These are phyloP conservation scores for Omphalotus olearius DNA, from an alignment of 1,284 basidiomycete genomes.

Conservation along the genomic window DNA sequence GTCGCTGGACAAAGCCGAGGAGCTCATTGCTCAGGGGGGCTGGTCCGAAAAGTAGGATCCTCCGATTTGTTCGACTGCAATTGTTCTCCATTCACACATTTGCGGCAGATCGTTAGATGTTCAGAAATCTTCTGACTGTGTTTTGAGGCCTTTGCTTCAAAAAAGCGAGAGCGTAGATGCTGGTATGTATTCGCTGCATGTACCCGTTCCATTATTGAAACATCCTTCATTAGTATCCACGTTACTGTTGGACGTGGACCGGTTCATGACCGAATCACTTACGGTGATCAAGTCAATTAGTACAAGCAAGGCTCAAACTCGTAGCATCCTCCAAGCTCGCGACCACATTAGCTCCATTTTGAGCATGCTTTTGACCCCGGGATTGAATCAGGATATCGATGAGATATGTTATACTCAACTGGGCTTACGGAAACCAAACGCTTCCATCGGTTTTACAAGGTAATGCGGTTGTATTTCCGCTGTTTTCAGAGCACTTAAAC, in stretches of 20 bases:
- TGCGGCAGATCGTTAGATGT: not conserved
- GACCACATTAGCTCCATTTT: conserved; percentile 42
- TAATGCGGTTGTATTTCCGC: conserved; percentile 25
- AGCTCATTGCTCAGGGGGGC: conserved; percentile 62
- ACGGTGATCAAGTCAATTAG: conserved; percentile 46
- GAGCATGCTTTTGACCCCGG: conserved; percentile 47
- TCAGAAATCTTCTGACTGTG: not conserved
- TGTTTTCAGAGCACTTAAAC: not conserved
- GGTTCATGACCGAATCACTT: conserved; percentile 41
- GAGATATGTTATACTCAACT: conserved; percentile 53
- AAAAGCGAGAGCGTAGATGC: conserved; percentile 2
- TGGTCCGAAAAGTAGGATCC: conserved; percentile 67
- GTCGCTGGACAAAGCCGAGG: conserved; percentile 70
- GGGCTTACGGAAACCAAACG: conserved; percentile 31
- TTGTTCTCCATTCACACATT: no score
- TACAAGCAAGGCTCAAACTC: conserved; percentile 35
- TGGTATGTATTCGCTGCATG: conserved; percentile 1
- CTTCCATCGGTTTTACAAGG: conserved; percentile 47
- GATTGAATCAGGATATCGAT: conserved; percentile 58
- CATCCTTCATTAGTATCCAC: conserved; percentile 33
- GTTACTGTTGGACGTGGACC: conserved; percentile 42
- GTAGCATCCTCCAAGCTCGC: conserved; percentile 35
- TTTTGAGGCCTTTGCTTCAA: not conserved
- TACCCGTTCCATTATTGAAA: not conserved
- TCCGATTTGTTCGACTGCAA: no score